Evolutionary conservation across 331 rosid species (phyloP), one percentile per base, ranked within the genome.

Genomic region (Malus hybrid): DNA sequence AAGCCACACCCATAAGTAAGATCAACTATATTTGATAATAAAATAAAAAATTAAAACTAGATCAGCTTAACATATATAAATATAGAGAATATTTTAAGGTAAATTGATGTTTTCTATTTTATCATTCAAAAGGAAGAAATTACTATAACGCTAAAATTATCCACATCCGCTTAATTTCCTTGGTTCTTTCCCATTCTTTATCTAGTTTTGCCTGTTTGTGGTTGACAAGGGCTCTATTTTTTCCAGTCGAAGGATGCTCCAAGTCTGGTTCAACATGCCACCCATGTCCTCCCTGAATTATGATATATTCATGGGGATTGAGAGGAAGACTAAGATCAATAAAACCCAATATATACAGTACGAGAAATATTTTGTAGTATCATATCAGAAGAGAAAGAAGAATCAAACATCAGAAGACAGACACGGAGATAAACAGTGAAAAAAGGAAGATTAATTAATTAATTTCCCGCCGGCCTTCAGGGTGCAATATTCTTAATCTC

Each of bases 141-240:
- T 59, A 59, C 29, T 59, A 13, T 22, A 59, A 60, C 65, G 27
- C 67, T 24, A 28, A 62, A 62, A 11, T 3, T 31, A 28, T 15
- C 15, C 50, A 18, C 70, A 1, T 66, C 29, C 5, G 50, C 14
- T 31, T 20, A 52, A 16, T 52, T 70, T 33, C 60, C 14, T 57
- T 11, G 20, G 57, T 52, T 52, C 19, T 16, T 16, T 52, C 57
- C 20, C 57, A 1, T 52, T 16, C n/a, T 52, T 52, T 52, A 7
- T 2, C 57, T 16, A 52, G 57, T 52, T 52, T 19, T 74, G 69
- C 83, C 76, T 68, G 61, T 69, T 50, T 74, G 71, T 68, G 71
- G 70, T 61, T 74, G 60, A 36, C 19, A 55, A 60, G 44, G 50
- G 52, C 71, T 68, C 60, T 24, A 60, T 61, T 57, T 20, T 61